Evolutionary conservation across 192 early-diverging fungal species (phyloP), one percentile per base, ranked within the genome.

Genomic region (Cetraspora pellucida): DNA sequence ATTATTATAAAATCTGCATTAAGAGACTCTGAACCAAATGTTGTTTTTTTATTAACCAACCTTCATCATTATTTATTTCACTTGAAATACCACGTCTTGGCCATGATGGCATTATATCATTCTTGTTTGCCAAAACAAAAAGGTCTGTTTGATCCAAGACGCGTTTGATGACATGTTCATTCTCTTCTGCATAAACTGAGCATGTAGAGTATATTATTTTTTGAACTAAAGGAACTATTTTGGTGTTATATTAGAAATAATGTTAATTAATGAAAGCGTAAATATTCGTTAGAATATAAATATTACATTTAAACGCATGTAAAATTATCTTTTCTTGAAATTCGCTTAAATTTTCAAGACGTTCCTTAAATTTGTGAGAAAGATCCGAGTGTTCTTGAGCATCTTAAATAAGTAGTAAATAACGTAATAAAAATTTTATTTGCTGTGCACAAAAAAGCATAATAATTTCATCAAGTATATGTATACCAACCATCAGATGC

Each of bases 181-280:
- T 98, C 78, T 99, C 97, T 80, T 90, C 85, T 0, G 84, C 84
- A 78, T 98, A 92, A 58, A 96, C 90, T 8, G 97, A 99, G 80
- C 97, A 99, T 2, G 97, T 99, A 47, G 97, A 99, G 79, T 99
- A 99, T 11, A 91, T 90, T 23, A 99, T 86, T 73, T 88, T 87
- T 66, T 94, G 89, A n/a, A 95, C 92, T 8, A 82, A 85, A 2
- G 94, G 95, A 79, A 98, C 78, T 85, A 78, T 31, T n/a, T 52
- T 21, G 19, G 10, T 37, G 2, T n/a, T 10, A 25, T 13, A 16
- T n/a, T 3, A 17, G 16, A 59, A 55, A 21, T 63, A 52, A 17
- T 72, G 16, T 78, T 43, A 23, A 7, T 0, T 11, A 28, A 45
- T 46, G 25, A 16, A 21, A 77, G 6, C 6, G 13, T 8, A 1